phyloP scores from a whole-genome alignment of 345 rosid genomes.

The Euphorbia peplus region DNA sequence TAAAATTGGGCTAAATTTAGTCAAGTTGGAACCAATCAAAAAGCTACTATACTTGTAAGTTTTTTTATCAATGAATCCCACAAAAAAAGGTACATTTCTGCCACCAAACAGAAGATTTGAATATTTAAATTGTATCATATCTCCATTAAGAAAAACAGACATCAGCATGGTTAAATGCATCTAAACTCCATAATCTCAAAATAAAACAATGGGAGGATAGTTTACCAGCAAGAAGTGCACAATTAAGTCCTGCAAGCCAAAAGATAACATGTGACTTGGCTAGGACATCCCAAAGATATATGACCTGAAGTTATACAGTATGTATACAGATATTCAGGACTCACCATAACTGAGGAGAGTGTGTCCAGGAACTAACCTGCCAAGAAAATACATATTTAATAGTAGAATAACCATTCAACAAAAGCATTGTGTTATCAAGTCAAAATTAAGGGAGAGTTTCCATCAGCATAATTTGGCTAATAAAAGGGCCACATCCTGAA shows the following conservation, averaged over 20 bases:
- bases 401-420: not conserved
- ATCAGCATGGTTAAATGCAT: not conserved
- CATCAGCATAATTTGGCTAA: not conserved
- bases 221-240: slow-evolving; percentile 84
- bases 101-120: not conserved
- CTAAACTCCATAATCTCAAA: not conserved
- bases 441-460: not conserved
- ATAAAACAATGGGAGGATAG: not conserved
- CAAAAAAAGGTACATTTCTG: not conserved
- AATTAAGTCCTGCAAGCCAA: slow-evolving; percentile 68
- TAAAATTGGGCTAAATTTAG: not conserved
- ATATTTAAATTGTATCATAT: not conserved
- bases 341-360: slow-evolving; percentile 84
- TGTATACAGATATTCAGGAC: slow-evolving; percentile 4
- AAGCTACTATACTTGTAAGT: no score
- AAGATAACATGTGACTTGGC: slow-evolving; percentile 17
- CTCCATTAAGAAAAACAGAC: not conserved
- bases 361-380: slow-evolving; percentile 84
- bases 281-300: slow-evolving; percentile 13
- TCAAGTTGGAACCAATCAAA: not conserved
- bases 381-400: slow-evolving; percentile 4
- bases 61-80: no score
- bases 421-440: not conserved
- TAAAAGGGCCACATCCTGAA: not conserved
- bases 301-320: not conserved